Conservation (phyloP, 371 early-diverging fungal genomes). For the Phascolomyces articulosus region DNA sequence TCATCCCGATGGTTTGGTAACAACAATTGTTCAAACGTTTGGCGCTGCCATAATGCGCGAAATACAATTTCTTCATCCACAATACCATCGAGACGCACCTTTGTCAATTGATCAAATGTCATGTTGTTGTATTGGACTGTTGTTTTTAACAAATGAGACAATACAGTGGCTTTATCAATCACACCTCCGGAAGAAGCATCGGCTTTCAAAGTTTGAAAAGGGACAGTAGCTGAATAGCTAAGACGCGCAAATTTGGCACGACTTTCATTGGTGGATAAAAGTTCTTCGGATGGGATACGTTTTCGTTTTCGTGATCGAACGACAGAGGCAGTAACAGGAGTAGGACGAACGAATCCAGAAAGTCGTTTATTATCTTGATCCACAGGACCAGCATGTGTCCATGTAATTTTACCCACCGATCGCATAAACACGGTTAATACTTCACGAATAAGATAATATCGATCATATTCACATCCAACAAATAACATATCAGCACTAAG, state of each 20-base stretch:
- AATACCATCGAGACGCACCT: constrained; percentile 47
- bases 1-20: constrained; percentile 15
- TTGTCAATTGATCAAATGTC: constrained; percentile 50
- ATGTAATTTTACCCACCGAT: constrained; percentile 46
- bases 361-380: constrained; percentile 44
- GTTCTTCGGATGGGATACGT: constrained; percentile 45
- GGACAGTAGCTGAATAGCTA: constrained; percentile 43
- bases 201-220: constrained; percentile 40
- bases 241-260: constrained; percentile 19
- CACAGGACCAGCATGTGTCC: constrained; percentile 41
- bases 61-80: constrained; percentile 53
- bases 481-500: constrained; percentile 46
- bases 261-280: background rate
- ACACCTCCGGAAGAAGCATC: constrained; percentile 49
- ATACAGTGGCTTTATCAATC: constrained; percentile 48
- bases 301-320: constrained; percentile 36
- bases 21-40: constrained; percentile 45
- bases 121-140: constrained; percentile 53
- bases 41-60: constrained; percentile 53
- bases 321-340: constrained; percentile 7
- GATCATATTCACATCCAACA: constrained; percentile 41
- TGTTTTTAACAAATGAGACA: constrained; percentile 42
- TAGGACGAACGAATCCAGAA: constrained; percentile 37
- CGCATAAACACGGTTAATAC: constrained; percentile 43
- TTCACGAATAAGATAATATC: constrained; percentile 37